phyloP scores from a whole-genome alignment of 208 protist genomes.

The Crithidia thermophila region DNA sequence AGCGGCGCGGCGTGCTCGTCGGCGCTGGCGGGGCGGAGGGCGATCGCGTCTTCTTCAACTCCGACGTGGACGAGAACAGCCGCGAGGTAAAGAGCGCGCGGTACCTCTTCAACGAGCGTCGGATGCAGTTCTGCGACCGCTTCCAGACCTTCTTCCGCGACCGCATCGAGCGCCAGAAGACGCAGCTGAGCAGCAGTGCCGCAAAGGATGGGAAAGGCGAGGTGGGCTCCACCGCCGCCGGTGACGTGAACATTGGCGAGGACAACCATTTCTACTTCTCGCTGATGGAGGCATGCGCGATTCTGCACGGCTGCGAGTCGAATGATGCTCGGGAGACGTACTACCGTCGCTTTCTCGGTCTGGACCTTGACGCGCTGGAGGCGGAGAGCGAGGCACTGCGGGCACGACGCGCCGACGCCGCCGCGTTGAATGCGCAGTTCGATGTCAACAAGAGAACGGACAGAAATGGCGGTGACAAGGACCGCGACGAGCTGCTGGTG shows the following conservation, averaged over 20 bases:
- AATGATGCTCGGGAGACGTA: constrained; percentile 62
- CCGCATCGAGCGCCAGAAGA: constrained; percentile 20
- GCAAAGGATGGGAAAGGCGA: no score
- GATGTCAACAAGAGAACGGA: not conserved
- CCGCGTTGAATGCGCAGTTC: constrained; percentile 23
- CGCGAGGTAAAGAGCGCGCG: constrained; percentile 73
- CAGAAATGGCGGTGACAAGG: not conserved
- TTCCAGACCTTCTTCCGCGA: constrained; percentile 81
- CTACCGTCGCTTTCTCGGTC: constrained; percentile 60
- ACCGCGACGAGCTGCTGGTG: constrained; percentile 9
- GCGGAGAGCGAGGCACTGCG: constrained; percentile 50
- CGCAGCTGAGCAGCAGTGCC: not conserved
- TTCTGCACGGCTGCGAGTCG: constrained; percentile 83
- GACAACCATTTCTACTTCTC: constrained; percentile 78
- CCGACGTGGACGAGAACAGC: constrained; percentile 66
- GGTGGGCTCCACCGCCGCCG: no score
- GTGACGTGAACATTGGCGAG: constrained; percentile 10
- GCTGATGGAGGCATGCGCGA: constrained; percentile 87
- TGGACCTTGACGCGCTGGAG: constrained; percentile 75
- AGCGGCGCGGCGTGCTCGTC: constrained; percentile 60
- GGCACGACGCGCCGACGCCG: constrained; percentile 40
- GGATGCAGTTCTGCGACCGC: constrained; percentile 85
- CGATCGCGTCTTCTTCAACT: constrained; percentile 70
- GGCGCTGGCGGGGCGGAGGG: constrained; percentile 40
- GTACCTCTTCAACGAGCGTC: constrained; percentile 80